Conservation (phyloP, 257 asterid genomes). For the Plectranthus barbatus region DNA sequence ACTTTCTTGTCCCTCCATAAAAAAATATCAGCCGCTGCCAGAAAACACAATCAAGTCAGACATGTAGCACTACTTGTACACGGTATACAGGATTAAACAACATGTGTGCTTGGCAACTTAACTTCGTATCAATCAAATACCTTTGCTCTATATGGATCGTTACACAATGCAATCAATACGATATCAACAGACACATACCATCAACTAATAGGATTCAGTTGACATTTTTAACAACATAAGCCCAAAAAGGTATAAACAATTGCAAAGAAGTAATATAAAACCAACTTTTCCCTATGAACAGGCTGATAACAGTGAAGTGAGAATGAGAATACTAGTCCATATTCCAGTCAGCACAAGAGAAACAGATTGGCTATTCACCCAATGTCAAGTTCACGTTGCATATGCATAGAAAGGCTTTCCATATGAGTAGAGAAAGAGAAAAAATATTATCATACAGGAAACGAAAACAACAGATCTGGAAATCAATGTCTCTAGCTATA, state of each 20-base stretch:
- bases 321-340: not conserved
- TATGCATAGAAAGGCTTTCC: slow-evolving; percentile 1
- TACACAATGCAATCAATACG: not conserved
- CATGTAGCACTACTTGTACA: not conserved
- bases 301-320: not conserved
- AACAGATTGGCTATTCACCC: not conserved
- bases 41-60: slow-evolving; percentile 13
- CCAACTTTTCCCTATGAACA: not conserved
- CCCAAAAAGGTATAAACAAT: not conserved
- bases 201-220: not conserved
- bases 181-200: not conserved
- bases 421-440: not conserved
- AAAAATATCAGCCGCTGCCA: slow-evolving; percentile 76
- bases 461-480: slow-evolving; percentile 4
- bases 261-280: not conserved
- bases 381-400: not conserved
- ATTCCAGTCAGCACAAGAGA: not conserved
- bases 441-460: not conserved
- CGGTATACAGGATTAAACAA: not conserved
- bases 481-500: not conserved
- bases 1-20: slow-evolving; percentile 81
- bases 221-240: not conserved
- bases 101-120: not conserved
- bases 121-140: not conserved
- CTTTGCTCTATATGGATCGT: not conserved